Conservation (phyloP, 257 asterid species). For the Oldenlandia corymbosa region DNA sequence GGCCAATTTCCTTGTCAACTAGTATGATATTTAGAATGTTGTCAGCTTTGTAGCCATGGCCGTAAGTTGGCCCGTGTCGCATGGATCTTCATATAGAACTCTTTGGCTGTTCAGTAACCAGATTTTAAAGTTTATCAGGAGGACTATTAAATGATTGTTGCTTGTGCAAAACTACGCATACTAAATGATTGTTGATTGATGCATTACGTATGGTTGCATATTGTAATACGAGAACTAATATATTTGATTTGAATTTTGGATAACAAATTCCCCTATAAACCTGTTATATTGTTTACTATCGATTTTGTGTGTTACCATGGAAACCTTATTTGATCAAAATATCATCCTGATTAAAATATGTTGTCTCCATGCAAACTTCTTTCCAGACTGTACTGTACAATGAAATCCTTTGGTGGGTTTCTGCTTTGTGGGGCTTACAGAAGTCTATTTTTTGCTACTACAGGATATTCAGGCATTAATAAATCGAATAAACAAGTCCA, state of each 20-base stretch:
- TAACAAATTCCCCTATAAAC: neutral
- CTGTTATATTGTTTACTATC: neutral
- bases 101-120: neutral
- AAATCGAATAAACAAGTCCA: constrained; percentile 83
- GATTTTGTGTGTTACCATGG: neutral
- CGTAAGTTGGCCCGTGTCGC: neutral
- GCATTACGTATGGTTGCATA: neutral
- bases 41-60: neutral
- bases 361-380: neutral
- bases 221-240: neutral
- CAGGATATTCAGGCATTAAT: constrained; percentile 95
- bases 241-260: neutral
- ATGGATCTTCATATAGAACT: neutral
- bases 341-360: no score
- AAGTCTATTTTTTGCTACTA: constrained; percentile 21
- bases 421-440: constrained; percentile 12
- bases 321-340: neutral
- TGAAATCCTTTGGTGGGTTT: neutral
- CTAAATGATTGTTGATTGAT: no score
- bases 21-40: neutral
- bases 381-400: neutral
- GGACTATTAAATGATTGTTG: neutral
- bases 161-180: no score
- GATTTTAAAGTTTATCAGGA: neutral
- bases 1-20: neutral